Evolutionary conservation across 176 grass and related monocot genomes (phyloP), one percentile per base, ranked within the genome.

Genomic region (Triticum timopheevii): DNA sequence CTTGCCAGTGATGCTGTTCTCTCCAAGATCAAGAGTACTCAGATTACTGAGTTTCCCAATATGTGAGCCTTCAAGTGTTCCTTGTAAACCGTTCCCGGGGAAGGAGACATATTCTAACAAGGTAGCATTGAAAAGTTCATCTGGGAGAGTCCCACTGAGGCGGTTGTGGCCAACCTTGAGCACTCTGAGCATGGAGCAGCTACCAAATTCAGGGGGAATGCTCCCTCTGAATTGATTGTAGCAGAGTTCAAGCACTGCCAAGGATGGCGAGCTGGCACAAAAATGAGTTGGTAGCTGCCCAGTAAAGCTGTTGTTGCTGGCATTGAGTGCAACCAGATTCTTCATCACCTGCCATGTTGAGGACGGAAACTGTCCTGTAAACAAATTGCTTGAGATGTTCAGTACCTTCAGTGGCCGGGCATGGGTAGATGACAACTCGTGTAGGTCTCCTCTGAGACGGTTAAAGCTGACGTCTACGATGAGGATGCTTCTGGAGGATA

Each of bases 231-330:
- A 69, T 8, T 56, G 3, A 49, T 89, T 92, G 25, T 33, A 82
- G 0, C 25, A 78, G 4, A 89, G 77, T 0, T 89, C 90, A 24
- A 92, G 82, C 3, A 66, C 11, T 0, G 4, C 0, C 0, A 92
- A 68, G 1, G 34, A 44, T 28, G 77, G 71, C 0, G 65, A 88
- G 35, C 3, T 83, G 2, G 11, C n/a, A 17, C 90, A 92, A 1
- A 92, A 61, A 22, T 54, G 9, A 31, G 2, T 13, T 6, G 90
- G 90, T 70, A 92, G 16, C 1, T 20, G 7, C 20, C 90, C 79
- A 9, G 11, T 73, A 30, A 92, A 89, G 54, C 86, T 92, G 20
- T 92, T 92, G 4, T 85, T 89, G 65, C 90, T 92, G 12, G 39
- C 86, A 45, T 88, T 85, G 36, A 91, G 62, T 1, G 52, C 39